Conservation (phyloP, 306 rosid species). For the Adenanthera pavonina region DNA sequence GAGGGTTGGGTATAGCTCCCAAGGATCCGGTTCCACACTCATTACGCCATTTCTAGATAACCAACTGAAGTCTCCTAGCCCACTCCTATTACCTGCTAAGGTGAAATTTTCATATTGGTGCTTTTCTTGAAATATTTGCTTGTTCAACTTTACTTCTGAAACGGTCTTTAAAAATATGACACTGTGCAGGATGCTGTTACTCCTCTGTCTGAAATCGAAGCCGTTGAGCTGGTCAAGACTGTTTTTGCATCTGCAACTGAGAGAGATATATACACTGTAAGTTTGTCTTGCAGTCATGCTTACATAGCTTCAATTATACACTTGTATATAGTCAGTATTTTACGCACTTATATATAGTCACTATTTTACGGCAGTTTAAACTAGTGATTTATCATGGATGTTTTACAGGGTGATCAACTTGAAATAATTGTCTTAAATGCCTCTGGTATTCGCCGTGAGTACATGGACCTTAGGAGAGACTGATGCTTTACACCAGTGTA, state of each 20-base stretch:
- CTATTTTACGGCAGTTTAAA: background rate
- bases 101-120: slow-evolving; percentile 44
- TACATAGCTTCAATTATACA: background rate
- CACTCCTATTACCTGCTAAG: slow-evolving; percentile 82
- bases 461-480: slow-evolving; percentile 82
- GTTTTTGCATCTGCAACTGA: slow-evolving; percentile 94
- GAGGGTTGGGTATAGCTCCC: slow-evolving; percentile 96
- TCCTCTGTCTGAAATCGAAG: slow-evolving; percentile 88
- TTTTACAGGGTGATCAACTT: slow-evolving; percentile 79
- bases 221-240: slow-evolving; percentile 84
- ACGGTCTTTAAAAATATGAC: slow-evolving; percentile 7
- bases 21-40: slow-evolving; percentile 97
- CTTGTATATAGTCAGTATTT: too few relatives aligned
- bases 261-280: slow-evolving; percentile 96
- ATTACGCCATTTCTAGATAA: slow-evolving; percentile 89
- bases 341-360: background rate
- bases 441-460: slow-evolving; percentile 63
- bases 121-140: slow-evolving; percentile 26
- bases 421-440: slow-evolving; percentile 78
- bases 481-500: slow-evolving; percentile 42
- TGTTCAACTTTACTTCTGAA: background rate
- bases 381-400: slow-evolving; percentile 9
- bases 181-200: slow-evolving; percentile 84
- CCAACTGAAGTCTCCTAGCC: slow-evolving; percentile 93
- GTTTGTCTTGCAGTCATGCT: slow-evolving; percentile 19